Evolutionary conservation across 495 filamentous ascomycete species (phyloP).

Genomic region (Daldinia childiae): DNA sequence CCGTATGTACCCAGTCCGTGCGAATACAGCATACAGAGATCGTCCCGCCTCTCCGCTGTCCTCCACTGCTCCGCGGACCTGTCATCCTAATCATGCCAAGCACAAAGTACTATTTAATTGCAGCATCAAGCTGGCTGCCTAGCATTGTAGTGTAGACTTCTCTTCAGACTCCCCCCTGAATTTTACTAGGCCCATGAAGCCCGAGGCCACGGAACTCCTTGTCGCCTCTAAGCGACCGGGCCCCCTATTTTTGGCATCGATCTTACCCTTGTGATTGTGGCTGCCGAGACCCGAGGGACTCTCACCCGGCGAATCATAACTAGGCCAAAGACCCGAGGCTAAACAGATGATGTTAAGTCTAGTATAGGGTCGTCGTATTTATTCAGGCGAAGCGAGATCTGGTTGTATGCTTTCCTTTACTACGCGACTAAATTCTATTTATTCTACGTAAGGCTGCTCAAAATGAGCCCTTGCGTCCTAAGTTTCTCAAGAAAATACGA

Average conservation of each 20-base stretch:
- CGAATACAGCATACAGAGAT: slow-evolving; percentile 22
- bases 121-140: background rate
- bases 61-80: slow-evolving; percentile 31
- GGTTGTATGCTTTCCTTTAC: no score
- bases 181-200: slow-evolving; percentile 19
- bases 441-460: no score
- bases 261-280: background rate
- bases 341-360: background rate
- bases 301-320: background rate
- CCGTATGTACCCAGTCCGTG: slow-evolving; percentile 3
- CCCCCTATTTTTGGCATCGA: background rate
- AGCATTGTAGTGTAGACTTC: background rate
- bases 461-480: background rate
- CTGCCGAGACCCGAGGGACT: background rate
- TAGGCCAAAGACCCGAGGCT: background rate
- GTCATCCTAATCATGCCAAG: slow-evolving; percentile 29
- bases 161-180: background rate
- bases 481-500: background rate
- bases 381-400: no score
- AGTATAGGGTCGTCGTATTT: background rate
- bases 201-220: slow-evolving; percentile 26
- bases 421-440: no score
- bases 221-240: slow-evolving; percentile 1
- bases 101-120: slow-evolving; percentile 5
- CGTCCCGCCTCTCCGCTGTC: slow-evolving; percentile 37